Conservation (phyloP, 1,284 basidiomycete species). For the Fomitopsis schrenkii region DNA sequence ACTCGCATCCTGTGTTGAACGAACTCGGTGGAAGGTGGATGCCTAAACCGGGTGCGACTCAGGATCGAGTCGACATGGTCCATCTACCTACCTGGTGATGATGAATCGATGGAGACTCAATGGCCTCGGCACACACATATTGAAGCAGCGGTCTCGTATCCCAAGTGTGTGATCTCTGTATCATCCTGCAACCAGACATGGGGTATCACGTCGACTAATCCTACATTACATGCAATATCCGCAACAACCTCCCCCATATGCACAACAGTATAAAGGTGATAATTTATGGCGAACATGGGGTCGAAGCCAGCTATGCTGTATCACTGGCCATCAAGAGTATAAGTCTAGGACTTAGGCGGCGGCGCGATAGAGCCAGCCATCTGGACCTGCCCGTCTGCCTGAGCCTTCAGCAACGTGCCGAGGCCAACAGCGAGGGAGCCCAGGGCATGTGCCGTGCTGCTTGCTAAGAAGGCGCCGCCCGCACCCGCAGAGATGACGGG, state of each 20-base stretch:
- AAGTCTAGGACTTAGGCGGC: no score
- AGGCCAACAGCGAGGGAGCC: conserved; percentile 71
- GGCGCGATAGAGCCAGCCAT: background rate
- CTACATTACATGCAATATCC: no score
- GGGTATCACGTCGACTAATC: no score
- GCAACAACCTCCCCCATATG: background rate
- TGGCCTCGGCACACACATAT: background rate
- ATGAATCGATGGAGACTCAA: no score
- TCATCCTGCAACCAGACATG: no score
- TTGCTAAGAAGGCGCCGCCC: conserved; percentile 66
- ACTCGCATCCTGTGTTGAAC: background rate
- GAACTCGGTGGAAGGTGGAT: background rate
- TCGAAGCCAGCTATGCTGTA: background rate
- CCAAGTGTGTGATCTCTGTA: no score
- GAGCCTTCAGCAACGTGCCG: conserved; percentile 37
- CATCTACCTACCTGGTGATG: background rate
- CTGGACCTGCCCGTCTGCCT: background rate
- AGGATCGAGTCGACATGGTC: background rate
- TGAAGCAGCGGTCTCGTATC: no score
- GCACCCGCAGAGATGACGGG: conserved; percentile 47
- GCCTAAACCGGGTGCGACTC: background rate
- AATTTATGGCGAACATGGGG: background rate
- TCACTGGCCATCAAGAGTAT: background rate
- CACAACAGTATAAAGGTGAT: no score
- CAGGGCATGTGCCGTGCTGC: conserved; percentile 67